Evolutionary conservation across 352 stramenopile genomes (phyloP).

Genomic region (Pythium vanterpoolii): DNA sequence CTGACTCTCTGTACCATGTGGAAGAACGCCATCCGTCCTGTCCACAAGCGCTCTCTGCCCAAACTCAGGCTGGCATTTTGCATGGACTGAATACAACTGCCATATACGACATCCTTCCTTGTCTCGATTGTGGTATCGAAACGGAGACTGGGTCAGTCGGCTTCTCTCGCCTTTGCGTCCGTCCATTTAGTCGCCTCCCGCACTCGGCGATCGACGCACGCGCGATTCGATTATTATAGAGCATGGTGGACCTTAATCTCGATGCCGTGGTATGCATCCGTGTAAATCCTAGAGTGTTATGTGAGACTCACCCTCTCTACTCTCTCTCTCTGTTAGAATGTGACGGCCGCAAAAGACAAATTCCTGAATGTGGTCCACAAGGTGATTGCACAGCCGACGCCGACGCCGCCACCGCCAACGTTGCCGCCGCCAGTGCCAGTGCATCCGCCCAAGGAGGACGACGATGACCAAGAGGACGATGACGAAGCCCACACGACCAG

Average conservation of each 20-base stretch:
- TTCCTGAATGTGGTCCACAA: conserved; percentile 9
- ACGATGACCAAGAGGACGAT: not conserved
- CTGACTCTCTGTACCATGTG: too few species aligned
- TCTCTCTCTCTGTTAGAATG: not conserved
- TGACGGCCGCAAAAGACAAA: not conserved
- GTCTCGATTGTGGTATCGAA: too few species aligned
- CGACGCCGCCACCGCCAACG: not conserved
- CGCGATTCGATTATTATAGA: not conserved
- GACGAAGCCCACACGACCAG: too few species aligned
- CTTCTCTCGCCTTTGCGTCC: too few species aligned
- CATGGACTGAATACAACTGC: too few species aligned
- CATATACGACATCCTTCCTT: too few species aligned
- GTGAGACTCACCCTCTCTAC: not conserved
- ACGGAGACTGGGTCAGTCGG: too few species aligned
- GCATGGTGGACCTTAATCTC: not conserved
- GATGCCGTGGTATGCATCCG: not conserved
- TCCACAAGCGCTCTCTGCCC: too few species aligned
- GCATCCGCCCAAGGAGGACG: not conserved
- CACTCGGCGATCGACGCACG: too few species aligned
- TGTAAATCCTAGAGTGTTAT: not conserved
- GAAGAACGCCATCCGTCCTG: too few species aligned
- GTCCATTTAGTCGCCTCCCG: not conserved
- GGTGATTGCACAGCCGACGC: not conserved
- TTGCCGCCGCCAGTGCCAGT: too few species aligned
- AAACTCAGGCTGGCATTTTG: too few species aligned